Evolutionary conservation across 352 stramenopile genomes (phyloP), one percentile per base, ranked within the genome.

Genomic region (Elongisporangium prolatum): DNA sequence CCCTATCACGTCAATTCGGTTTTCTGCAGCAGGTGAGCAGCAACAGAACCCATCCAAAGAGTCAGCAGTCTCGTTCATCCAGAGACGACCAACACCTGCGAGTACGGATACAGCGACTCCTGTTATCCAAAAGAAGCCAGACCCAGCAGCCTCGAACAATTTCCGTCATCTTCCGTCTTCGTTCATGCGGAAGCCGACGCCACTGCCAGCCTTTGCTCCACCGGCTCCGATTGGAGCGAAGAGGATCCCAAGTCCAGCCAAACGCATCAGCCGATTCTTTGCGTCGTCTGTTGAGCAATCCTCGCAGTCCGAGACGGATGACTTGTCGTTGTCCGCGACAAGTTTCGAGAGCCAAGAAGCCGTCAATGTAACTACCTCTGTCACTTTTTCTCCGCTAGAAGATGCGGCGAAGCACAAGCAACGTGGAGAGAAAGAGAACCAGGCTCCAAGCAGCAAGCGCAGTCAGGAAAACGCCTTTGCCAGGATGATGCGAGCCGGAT

Each of bases 381-480:
- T 86, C 18, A 78, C 75, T 6, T 81, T 91, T 50, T 72, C 82
- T 1, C 79, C 77, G 3, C 28, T 72, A 18, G 61, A 75, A 47
- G 62, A 63, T 11, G 55, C 54, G 37, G 52, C 47, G 28, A 13
- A 10, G 6, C 18, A 53, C 54, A 16, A n/a, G 25, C 17, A 34
- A 4, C 47, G 38, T 3, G 18, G 64, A 52, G 65, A 59, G 7
- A 90, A 87, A 40, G 76, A 88, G 53, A 88, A 88, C 25, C 53
- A 58, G 51, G 52, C 55, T 4, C 71, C 75, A 8, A 72, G 64
- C 59, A 50, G 24, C 14, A 51, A 52, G 9, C 28, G 50, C 2
- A 54, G 56, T 8, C 82, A 84, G 51, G 80, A 91, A 59, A 94
- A 86, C n/a, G 84, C 84, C 2, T 94, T 94, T 57, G 77, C 80